phyloP scores from a whole-genome alignment of 306 rosid species.

The Prunus armeniaca region DNA sequence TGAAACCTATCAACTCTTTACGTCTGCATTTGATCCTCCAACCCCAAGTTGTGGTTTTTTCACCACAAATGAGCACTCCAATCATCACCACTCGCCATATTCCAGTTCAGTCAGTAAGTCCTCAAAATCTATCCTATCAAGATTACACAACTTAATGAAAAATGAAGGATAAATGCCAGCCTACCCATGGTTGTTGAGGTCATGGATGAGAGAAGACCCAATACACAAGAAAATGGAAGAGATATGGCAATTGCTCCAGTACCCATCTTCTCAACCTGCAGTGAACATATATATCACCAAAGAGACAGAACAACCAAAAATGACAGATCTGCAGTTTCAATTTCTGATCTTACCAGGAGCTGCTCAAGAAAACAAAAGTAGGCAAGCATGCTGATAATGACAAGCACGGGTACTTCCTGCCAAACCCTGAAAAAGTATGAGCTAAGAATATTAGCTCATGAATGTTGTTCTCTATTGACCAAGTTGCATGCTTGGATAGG shows the following conservation, averaged over 20 bases:
- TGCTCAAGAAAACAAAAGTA: slow-evolving; percentile 97
- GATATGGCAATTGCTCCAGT: slow-evolving; percentile 76
- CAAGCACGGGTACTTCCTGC: slow-evolving; percentile 98
- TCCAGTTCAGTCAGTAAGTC: background rate
- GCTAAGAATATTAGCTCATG: slow-evolving; percentile 19
- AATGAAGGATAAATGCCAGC: slow-evolving; percentile 21
- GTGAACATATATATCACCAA: slow-evolving; percentile 22
- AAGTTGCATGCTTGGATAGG: too few species aligned
- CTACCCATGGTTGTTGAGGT: slow-evolving; percentile 96
- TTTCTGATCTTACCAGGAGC: slow-evolving; percentile 62
- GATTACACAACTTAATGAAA: background rate
- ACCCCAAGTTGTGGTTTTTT: background rate
- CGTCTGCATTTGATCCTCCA: background rate
- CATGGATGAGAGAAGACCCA: slow-evolving; percentile 88
- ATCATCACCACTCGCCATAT: background rate
- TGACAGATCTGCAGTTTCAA: slow-evolving; percentile 10
- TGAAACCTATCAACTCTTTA: background rate
- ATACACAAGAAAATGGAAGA: slow-evolving; percentile 92
- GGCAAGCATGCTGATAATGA: slow-evolving; percentile 92
- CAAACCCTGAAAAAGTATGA: slow-evolving; percentile 59
- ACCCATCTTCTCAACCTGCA: slow-evolving; percentile 75
- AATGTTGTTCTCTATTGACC: too few species aligned
- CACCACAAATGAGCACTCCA: background rate
- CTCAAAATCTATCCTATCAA: background rate
- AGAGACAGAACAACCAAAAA: slow-evolving; percentile 13